phyloP scores from a whole-genome alignment of 441 rosid genomes.

The Geranium incanum region DNA sequence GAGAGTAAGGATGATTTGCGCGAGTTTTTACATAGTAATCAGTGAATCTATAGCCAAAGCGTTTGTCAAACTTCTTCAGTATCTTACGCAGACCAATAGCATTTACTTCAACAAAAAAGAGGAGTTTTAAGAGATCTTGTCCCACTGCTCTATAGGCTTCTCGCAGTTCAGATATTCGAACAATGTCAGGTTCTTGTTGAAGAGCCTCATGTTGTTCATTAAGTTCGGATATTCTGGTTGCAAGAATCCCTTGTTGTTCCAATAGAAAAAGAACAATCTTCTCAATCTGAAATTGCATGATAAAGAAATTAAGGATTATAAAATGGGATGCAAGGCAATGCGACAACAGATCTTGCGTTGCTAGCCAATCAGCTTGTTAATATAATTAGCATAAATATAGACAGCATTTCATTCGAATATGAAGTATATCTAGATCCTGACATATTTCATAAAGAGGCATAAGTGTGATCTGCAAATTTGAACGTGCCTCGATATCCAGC shows the following conservation, averaged over 20 bases:
- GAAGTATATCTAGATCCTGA: not conserved
- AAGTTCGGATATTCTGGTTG: constrained; percentile 56
- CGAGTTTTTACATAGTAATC: constrained; percentile 89
- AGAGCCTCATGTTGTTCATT: constrained; percentile 64
- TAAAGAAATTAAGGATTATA: constrained; percentile 6
- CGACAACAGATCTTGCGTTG: no score
- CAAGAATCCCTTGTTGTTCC: constrained; percentile 94
- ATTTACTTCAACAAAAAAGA: constrained; percentile 76
- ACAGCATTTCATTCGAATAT: not conserved
- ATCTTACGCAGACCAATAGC: constrained; percentile 91
- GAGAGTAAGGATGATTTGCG: constrained; percentile 96
- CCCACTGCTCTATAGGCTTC: constrained; percentile 77
- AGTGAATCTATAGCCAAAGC: constrained; percentile 83
- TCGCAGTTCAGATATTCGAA: constrained; percentile 50
- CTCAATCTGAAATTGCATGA: constrained; percentile 60
- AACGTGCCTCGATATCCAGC: constrained; percentile 76
- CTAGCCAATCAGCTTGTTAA: no score
- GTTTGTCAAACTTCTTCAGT: constrained; percentile 90
- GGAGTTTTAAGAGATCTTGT: constrained; percentile 72
- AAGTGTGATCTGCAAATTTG: constrained; percentile 9
- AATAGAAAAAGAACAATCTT: constrained; percentile 82
- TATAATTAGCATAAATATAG: no score
- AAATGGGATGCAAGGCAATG: no score
- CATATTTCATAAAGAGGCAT: not conserved
- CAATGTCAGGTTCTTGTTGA: constrained; percentile 58